These are phyloP conservation scores for Xylariaceae sp. DNA, from an alignment of 2,329 filamentous ascomycete genomes.

Conservation along the genomic window DNA sequence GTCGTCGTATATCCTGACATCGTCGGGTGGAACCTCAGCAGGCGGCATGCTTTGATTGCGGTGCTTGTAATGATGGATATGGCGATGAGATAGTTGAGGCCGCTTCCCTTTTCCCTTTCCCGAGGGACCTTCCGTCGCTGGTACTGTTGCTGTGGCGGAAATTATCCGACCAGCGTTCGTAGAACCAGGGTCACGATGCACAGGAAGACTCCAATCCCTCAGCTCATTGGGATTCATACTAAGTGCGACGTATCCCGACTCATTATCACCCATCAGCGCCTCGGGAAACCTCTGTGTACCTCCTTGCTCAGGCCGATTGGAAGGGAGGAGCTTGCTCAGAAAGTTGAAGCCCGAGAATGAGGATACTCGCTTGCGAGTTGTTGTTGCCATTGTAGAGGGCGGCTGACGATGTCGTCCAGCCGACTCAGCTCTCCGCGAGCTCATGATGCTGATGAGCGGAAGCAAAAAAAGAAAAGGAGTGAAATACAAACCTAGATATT, in stretches of 20 bases:
- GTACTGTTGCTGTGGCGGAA: no score
- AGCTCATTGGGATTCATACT: slow-evolving; percentile 24
- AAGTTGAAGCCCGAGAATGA: slow-evolving; percentile 37
- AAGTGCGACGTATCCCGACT: slow-evolving; percentile 22
- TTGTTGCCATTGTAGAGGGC: no score
- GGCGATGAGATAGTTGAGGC: no score
- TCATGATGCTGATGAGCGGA: not conserved
- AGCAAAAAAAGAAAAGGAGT: slow-evolving; percentile 6
- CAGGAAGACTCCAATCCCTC: slow-evolving; percentile 27
- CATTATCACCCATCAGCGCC: slow-evolving; percentile 16
- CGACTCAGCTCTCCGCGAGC: slow-evolving; percentile 12
- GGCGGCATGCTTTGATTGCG: slow-evolving; percentile 16
- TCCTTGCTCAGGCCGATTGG: slow-evolving; percentile 47
- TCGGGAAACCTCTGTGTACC: slow-evolving; percentile 39
- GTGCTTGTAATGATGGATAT: slow-evolving; percentile 10
- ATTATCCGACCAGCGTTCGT: not conserved
- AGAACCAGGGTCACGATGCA: slow-evolving; percentile 12
- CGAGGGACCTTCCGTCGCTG: not conserved
- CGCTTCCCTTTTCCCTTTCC: slow-evolving; percentile 3
- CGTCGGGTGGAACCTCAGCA: no score
- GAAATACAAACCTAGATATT: no score
- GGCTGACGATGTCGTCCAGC: slow-evolving; percentile 8
- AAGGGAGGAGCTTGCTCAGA: slow-evolving; percentile 45
- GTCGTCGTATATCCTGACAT: slow-evolving; percentile 14
- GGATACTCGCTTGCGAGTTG: slow-evolving; percentile 19